Conservation (phyloP, 2,329 filamentous ascomycete genomes). For the Penicillium sp. region DNA sequence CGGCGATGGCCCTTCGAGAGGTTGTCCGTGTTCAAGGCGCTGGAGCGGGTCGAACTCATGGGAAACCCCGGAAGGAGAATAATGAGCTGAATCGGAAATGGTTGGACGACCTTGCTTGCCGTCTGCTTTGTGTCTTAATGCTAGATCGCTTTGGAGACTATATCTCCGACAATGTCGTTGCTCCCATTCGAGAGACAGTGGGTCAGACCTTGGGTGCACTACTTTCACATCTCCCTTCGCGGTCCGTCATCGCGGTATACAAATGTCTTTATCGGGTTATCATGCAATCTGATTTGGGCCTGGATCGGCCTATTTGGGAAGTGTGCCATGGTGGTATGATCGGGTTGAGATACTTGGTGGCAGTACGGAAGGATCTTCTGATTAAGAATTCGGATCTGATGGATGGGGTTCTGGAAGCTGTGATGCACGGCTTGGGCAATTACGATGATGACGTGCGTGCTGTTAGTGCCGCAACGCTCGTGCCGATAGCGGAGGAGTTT, state of each 20-base stretch:
- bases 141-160: constrained; percentile 97
- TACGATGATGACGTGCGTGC: constrained; percentile 94
- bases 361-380: constrained; percentile 89
- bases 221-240: constrained; percentile 78
- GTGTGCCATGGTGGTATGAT: constrained; percentile 99
- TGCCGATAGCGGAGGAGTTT: constrained; percentile 94
- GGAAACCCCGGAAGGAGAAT: constrained; percentile 75
- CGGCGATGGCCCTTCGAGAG: constrained; percentile 92
- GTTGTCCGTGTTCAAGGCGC: constrained; percentile 88
- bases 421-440: constrained; percentile 93
- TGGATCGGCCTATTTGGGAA: constrained; percentile 82
- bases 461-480: constrained; percentile 94
- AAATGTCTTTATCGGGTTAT: constrained; percentile 84
- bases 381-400: constrained; percentile 83
- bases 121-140: constrained; percentile 94
- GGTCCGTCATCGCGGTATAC: constrained; percentile 84
- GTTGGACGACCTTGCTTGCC: constrained; percentile 94
- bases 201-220: constrained; percentile 92
- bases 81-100: constrained; percentile 78
- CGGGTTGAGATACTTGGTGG: constrained; percentile 90
- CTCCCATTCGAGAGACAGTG: constrained; percentile 92
- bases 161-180: constrained; percentile 95
- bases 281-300: constrained; percentile 80
- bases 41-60: constrained; percentile 78
- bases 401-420: constrained; percentile 87